phyloP scores from a whole-genome alignment of 164 flowering plant genomes.

The Macadamia tetraphylla region DNA sequence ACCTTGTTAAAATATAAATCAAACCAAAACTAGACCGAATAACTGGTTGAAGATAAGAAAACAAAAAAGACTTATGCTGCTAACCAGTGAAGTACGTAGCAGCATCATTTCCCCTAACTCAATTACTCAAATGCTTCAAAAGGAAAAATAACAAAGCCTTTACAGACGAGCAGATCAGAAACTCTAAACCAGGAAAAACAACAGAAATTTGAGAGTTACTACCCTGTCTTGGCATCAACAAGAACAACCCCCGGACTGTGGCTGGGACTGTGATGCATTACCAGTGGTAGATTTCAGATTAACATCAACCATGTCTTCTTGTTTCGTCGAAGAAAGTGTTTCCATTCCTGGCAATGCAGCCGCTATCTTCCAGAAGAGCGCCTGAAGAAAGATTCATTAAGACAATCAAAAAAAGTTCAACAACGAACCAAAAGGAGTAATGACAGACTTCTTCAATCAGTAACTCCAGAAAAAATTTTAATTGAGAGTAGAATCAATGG shows the following conservation, averaged over 20 bases:
- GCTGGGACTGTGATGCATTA: constrained; percentile 34
- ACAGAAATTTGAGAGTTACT: background rate
- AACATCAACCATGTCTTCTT: constrained; percentile 84
- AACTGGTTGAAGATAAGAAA: too few species aligned
- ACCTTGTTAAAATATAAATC: too few species aligned
- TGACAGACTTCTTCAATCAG: too few species aligned
- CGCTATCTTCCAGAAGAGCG: constrained; percentile 73
- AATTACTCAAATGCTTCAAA: background rate
- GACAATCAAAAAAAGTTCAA: background rate
- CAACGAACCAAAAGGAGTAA: background rate
- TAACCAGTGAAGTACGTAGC: too few species aligned
- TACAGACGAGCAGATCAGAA: constrained; percentile 6
- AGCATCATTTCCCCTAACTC: background rate
- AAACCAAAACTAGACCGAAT: too few species aligned
- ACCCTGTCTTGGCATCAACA: constrained; percentile 30
- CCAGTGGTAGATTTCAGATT: constrained; percentile 47
- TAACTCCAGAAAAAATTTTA: too few species aligned
- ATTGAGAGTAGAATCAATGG: too few species aligned
- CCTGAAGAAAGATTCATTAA: constrained; percentile 28
- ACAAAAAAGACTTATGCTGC: too few species aligned
- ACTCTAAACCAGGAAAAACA: background rate
- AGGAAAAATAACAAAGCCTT: constrained; percentile 4
- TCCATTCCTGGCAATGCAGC: constrained; percentile 49
- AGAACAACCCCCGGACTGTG: constrained; percentile 57
- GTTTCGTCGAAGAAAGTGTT: constrained; percentile 41